Conservation (phyloP, 2,329 filamentous ascomycete genomes). For the Orbilia oligospora region DNA sequence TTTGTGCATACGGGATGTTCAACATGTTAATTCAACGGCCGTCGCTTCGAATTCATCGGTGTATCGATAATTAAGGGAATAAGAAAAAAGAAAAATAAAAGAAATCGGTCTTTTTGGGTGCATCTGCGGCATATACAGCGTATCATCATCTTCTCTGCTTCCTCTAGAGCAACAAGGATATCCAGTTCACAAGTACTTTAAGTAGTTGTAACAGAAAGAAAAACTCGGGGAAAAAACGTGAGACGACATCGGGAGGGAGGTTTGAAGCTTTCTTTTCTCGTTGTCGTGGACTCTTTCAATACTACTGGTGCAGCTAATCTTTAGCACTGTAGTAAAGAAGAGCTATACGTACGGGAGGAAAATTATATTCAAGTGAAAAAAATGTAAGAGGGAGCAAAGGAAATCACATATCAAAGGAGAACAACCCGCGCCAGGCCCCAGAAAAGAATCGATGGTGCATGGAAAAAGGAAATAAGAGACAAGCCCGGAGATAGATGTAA, state of each 20-base stretch:
- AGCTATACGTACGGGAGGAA: conserved; percentile 36
- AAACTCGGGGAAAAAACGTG: background rate
- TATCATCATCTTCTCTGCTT: conserved; percentile 33
- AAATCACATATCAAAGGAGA: conserved; percentile 59
- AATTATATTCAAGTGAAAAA: conserved; percentile 58
- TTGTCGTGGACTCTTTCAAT: conserved; percentile 50
- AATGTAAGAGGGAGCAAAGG: conserved; percentile 53
- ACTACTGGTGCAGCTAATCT: conserved; percentile 41
- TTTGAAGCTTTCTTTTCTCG: conserved; percentile 34
- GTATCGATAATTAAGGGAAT: background rate
- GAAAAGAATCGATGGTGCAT: conserved; percentile 63
- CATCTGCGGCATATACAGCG: conserved; percentile 25
- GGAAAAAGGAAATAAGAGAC: conserved; percentile 31
- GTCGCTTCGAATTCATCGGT: background rate
- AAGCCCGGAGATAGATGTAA: conserved; percentile 57
- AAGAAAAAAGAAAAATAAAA: background rate
- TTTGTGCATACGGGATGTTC: conserved; percentile 6
- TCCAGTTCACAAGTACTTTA: conserved; percentile 22
- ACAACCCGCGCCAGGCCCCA: conserved; percentile 64
- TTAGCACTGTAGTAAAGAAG: conserved; percentile 33
- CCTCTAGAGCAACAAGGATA: conserved; percentile 33
- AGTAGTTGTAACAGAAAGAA: conserved; percentile 32
- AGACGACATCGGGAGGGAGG: conserved; percentile 23
- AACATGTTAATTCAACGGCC: conserved; percentile 2
- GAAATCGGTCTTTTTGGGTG: conserved; percentile 21